These are phyloP conservation scores for Pinus albicaulis DNA, from an alignment of 75 land plant species.

Conservation along the genomic window DNA sequence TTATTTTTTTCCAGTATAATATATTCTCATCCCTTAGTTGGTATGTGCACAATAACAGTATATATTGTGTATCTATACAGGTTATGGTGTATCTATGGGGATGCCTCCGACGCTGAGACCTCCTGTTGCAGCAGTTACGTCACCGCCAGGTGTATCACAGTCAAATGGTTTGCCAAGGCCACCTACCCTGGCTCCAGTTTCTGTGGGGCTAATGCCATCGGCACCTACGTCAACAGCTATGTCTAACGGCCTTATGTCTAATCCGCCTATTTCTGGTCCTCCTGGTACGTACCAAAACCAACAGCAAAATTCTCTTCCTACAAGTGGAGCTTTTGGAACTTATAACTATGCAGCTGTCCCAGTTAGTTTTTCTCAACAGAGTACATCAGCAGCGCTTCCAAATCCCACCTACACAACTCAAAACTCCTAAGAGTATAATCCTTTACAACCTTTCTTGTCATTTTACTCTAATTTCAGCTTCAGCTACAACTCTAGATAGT, in stretches of 20 bases:
- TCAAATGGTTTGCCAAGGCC: slow-evolving; percentile 13
- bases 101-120: slow-evolving; percentile 1
- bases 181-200: slow-evolving; percentile 9
- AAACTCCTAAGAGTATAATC: too few species aligned
- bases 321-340: slow-evolving; percentile 3
- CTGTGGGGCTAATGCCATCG: slow-evolving; percentile 1
- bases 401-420: neutral
- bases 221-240: slow-evolving; percentile 4
- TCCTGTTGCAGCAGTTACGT: slow-evolving; percentile 7
- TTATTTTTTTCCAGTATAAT: too few species aligned
- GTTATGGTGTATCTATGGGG: neutral
- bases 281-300: too few species aligned
- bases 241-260: slow-evolving; percentile 10
- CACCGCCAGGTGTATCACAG: slow-evolving; percentile 12
- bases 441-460: too few species aligned
- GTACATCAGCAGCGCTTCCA: neutral
- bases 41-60: too few species aligned
- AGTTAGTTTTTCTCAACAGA: slow-evolving; percentile 2
- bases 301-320: slow-evolving; percentile 4
- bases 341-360: slow-evolving; percentile 8
- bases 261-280: too few species aligned
- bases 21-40: too few species aligned
- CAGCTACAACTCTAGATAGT: too few species aligned
- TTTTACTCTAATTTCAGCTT: too few species aligned
- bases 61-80: neutral